Evolutionary conservation across 2,329 filamentous ascomycete genomes (phyloP).

Genomic region (Arthrobotrys musiformis): DNA sequence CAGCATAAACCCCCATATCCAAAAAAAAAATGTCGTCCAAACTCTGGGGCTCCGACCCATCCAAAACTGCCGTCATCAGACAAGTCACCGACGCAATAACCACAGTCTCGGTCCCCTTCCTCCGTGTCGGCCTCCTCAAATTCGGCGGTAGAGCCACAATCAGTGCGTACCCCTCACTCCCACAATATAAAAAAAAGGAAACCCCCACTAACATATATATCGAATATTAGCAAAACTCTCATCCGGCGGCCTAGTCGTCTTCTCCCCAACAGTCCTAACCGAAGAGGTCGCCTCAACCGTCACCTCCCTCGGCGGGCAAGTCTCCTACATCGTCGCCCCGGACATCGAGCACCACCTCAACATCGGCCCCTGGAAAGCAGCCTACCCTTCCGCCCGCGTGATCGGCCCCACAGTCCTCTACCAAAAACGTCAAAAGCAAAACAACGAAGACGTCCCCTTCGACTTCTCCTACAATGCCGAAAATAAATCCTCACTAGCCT

Average conservation of each 20-base stretch:
- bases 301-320: conserved; percentile 71
- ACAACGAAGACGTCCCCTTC: conserved; percentile 71
- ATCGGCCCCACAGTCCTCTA: conserved; percentile 84
- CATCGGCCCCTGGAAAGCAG: conserved; percentile 82
- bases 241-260: conserved; percentile 82
- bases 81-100: conserved; percentile 81
- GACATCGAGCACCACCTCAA: conserved; percentile 97
- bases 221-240: conserved; percentile 78
- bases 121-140: conserved; percentile 80
- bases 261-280: conserved; percentile 89
- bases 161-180: conserved; percentile 66
- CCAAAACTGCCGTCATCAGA: conserved; percentile 73
- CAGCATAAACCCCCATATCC: too few species aligned
- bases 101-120: conserved; percentile 84
- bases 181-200: neutral
- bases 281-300: conserved; percentile 75
- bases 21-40: conserved; percentile 55
- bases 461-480: conserved; percentile 73
- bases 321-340: conserved; percentile 85
- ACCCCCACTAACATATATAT: conserved; percentile 26
- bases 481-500: conserved; percentile 66
- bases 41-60: conserved; percentile 37
- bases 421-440: conserved; percentile 77
- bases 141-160: conserved; percentile 89
- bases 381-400: conserved; percentile 80